Conservation (phyloP, 2,329 filamentous ascomycete species). For the Elsinoe fawcettii region DNA sequence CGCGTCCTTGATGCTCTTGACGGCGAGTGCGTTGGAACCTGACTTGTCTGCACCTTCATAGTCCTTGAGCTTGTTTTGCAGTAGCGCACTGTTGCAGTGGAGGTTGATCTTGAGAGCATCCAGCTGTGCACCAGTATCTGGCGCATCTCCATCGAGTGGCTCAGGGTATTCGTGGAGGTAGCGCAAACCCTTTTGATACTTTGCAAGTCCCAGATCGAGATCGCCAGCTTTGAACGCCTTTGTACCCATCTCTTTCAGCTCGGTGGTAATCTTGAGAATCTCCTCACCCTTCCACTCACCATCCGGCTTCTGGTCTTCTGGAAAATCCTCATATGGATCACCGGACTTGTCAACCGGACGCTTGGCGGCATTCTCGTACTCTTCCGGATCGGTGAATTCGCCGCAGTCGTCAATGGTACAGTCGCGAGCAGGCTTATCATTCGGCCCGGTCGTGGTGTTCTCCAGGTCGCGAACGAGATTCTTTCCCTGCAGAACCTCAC, state of each 20-base stretch:
- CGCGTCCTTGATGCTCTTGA: slow-evolving; percentile 55
- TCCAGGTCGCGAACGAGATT: slow-evolving; percentile 84
- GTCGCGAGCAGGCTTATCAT: slow-evolving; percentile 70
- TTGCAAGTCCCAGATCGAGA: slow-evolving; percentile 63
- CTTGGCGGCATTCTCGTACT: slow-evolving; percentile 57
- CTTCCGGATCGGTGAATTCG: slow-evolving; percentile 62
- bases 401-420: slow-evolving; percentile 75
- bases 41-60: slow-evolving; percentile 63
- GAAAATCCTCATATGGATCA: slow-evolving; percentile 91
- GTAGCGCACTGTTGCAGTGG: slow-evolving; percentile 79
- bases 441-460: slow-evolving; percentile 63
- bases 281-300: slow-evolving; percentile 58
- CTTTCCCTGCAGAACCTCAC: slow-evolving; percentile 88
- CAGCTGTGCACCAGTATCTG: slow-evolving; percentile 59
- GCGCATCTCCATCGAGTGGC: slow-evolving; percentile 58
- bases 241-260: slow-evolving; percentile 89
- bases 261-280: slow-evolving; percentile 69
- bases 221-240: slow-evolving; percentile 80
- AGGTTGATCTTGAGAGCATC: slow-evolving; percentile 72
- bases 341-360: slow-evolving; percentile 72
- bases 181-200: slow-evolving; percentile 89
- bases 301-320: slow-evolving; percentile 62
- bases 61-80: slow-evolving; percentile 70
- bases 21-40: slow-evolving; percentile 66
- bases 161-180: slow-evolving; percentile 83